Evolutionary conservation across 805 yeast species (phyloP), one percentile per base, ranked within the genome.

Genomic region (Brettanomyces nanus): DNA sequence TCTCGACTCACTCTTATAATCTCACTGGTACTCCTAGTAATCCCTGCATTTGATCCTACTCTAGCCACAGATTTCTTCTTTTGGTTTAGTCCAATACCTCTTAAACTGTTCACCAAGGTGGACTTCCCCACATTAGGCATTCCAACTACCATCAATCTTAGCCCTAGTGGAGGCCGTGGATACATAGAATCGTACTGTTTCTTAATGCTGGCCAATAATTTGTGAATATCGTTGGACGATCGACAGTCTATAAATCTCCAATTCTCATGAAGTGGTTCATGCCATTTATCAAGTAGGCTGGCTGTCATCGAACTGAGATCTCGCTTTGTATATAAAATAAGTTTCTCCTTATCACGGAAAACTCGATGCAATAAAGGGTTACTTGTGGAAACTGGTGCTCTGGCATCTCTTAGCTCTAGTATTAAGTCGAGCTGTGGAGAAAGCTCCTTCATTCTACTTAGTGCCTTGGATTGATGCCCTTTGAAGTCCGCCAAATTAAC

Each of bases 51-150:
- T 9, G 82, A 80, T 1, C 96, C 95, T 0, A 95, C 85, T 37
- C 62, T 62, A 0, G 95, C 96, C 1, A 85, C 97, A 6, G 22
- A 6, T 9, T 7, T 13, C 49, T 82, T 83, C 39, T 66, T 63
- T 18, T 50, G 54, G 15, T 51, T 54, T 35, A 52, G 54, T 19
- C 62, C 58, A 14, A 36, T 61, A 6, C 61, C 62, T 41, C 96
- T 61, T 36, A 89, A 61, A 0, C 80, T 67, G 52, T 92, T 92
- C 20, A 89, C 80, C 34, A 92, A 56, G 0, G 96, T 82, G 10
- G 95, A 83, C 58, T 92, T 92, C 0, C 98, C 98, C n/a, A 87
- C 95, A 55, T 92, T 92, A 1, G 98, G 98, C 92, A 92, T 84
- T 0, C 98, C 98, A 5, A 81, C 78, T 32, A 90, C 74, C 66